Base-by-base conservation (phyloP, 192 early-diverging fungal species). In the Coemansia sp. region DNA sequence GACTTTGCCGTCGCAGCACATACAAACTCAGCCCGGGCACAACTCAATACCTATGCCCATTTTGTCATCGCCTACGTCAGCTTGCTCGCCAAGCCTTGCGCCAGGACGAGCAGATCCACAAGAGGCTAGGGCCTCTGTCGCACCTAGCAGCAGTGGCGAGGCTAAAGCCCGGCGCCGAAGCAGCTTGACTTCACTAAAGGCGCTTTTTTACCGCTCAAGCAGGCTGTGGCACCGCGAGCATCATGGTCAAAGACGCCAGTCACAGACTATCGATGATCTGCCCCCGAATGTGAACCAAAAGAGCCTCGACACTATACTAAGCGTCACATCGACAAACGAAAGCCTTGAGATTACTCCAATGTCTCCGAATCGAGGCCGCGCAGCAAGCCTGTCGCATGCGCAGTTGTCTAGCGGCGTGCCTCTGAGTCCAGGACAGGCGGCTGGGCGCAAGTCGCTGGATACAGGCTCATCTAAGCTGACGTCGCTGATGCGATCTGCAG, bases 171-270 rank as follows among this genome's bases (percentile, higher is more conserved):
- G 69, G 22, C 76, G 70, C 11, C 53, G 62, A 17, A 70, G 70
- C 52, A 73, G 76, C 44, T 22, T 79, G 35, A 57, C 54, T 4
- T 41, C 67, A 11, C 38, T 79, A 34, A 68, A 63, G 35, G 60
- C 54, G 15, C 55, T 79, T 8, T 72, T 79, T 34, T 62, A 59
- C 10, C 66, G 76, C 6, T 57, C 65, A 36, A 67, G 64, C 62
- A 63, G 37, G 22, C n/a, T 35, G 27, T 53, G 52, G 52, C 29
- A 35, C 32, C 52, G 52, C 17, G 29, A 53, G 9, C 52, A 21
- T 3, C 52, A 33, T 19, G 52, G 17, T 21, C 52, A 35, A 32
- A 35, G 32, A 11, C 52, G 32, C 9, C 32, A 24, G 27, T 18
- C 32, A 17, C 29, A 15, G 3, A 34, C 17, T 8, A 3, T 18